phyloP scores from a whole-genome alignment of 495 filamentous ascomycete genomes.

The Mytilinidion resinicola region DNA sequence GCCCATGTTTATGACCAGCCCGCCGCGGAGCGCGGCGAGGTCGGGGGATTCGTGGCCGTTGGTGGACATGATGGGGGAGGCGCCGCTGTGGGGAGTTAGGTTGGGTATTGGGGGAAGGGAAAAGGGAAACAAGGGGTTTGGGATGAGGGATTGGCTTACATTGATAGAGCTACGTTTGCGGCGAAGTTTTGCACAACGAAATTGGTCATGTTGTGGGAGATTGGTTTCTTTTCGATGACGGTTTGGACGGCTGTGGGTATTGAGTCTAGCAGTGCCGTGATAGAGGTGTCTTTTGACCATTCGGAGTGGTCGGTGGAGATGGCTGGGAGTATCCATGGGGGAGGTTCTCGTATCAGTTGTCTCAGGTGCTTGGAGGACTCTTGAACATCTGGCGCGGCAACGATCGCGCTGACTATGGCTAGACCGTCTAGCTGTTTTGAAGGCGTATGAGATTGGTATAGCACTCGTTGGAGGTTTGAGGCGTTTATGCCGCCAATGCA shows the following conservation, averaged over 20 bases:
- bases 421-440: conserved; percentile 68
- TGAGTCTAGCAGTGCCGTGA: conserved; percentile 12
- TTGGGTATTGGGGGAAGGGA: background rate
- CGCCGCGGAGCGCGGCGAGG: conserved; percentile 56
- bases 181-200: conserved; percentile 88
- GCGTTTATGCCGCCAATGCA: conserved; percentile 86
- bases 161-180: conserved; percentile 76
- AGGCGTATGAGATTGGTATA: conserved; percentile 43
- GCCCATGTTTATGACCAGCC: conserved; percentile 92
- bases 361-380: conserved; percentile 52
- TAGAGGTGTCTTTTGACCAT: conserved; percentile 17
- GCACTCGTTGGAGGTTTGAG: conserved; percentile 68
- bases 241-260: conserved; percentile 44
- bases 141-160: conserved; percentile 39
- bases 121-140: background rate
- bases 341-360: conserved; percentile 43
- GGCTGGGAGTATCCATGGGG: conserved; percentile 40
- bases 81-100: conserved; percentile 45
- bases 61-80: conserved; percentile 90
- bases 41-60: conserved; percentile 78
- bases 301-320: conserved; percentile 13
- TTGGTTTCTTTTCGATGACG: conserved; percentile 56
- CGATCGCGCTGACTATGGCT: conserved; percentile 84
- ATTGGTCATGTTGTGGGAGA: conserved; percentile 97
- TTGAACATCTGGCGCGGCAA: conserved; percentile 61